phyloP scores from a whole-genome alignment of 164 flowering plant species.

The Magnolia sinica region DNA sequence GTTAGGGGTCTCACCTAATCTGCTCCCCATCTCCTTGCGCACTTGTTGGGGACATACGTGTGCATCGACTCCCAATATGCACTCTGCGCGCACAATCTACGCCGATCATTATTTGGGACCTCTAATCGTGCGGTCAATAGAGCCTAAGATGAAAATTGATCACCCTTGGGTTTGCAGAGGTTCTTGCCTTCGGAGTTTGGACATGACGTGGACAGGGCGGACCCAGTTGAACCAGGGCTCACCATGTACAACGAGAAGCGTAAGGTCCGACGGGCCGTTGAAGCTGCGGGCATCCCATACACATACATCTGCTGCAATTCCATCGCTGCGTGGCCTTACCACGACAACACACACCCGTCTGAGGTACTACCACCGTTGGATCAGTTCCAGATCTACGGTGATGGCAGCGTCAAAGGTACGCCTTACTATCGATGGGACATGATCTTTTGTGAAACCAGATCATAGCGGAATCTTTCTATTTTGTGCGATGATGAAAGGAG shows the following conservation, averaged over 20 bases:
- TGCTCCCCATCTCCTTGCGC: no score
- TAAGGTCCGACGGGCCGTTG: constrained; percentile 34
- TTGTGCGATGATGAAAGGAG: no score
- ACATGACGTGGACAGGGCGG: constrained; percentile 63
- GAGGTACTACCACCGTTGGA: constrained; percentile 66
- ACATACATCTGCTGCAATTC: constrained; percentile 77
- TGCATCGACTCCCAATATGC: no score
- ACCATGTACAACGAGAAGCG: constrained; percentile 60
- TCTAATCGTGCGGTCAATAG: no score
- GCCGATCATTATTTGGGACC: no score
- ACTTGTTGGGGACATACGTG: no score
- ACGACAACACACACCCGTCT: constrained; percentile 63
- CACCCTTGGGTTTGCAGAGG: constrained; percentile 34
- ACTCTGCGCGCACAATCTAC: no score
- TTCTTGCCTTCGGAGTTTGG: constrained; percentile 81
- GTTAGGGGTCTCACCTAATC: no score
- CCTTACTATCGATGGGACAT: no score
- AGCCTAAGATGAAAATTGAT: no score
- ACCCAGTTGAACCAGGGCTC: constrained; percentile 71
- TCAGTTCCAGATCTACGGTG: constrained; percentile 65
- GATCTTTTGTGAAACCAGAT: no score
- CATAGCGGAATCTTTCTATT: no score
- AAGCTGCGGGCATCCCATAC: constrained; percentile 46
- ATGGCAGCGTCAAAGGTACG: constrained; percentile 69
- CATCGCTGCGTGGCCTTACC: constrained; percentile 76